Evolutionary conservation across 2,329 filamentous ascomycete genomes (phyloP).

Genomic region (Camillea tinctor): DNA sequence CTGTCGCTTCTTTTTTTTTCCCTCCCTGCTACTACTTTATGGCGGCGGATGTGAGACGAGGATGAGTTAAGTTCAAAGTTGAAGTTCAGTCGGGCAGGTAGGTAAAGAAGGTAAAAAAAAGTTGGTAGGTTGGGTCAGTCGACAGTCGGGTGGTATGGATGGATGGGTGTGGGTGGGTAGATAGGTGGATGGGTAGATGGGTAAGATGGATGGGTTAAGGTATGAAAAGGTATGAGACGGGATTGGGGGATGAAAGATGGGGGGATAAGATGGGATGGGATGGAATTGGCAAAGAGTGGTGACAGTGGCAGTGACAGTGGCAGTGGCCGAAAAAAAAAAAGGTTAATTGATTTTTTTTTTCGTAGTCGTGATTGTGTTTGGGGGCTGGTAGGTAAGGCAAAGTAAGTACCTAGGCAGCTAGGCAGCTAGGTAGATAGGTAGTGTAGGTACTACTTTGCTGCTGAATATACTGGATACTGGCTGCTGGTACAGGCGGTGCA

Average conservation of each 20-base stretch:
- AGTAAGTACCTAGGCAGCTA: too few species aligned
- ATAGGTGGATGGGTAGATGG: conserved; percentile 19
- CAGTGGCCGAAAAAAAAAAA: not conserved
- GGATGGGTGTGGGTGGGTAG: conserved; percentile 6
- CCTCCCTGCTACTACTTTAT: conserved; percentile 16
- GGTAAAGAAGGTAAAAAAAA: conserved; percentile 11
- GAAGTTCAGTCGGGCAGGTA: conserved; percentile 3
- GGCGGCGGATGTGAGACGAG: conserved; percentile 28
- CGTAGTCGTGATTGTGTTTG: not conserved
- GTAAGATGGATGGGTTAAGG: conserved; percentile 18
- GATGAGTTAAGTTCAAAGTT: conserved; percentile 25
- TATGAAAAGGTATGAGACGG: not conserved
- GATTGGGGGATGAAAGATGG: not conserved
- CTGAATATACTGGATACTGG: not conserved
- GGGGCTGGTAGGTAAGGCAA: too few species aligned
- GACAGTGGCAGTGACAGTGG: not conserved
- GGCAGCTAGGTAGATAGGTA: too few species aligned
- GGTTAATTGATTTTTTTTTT: too few species aligned
- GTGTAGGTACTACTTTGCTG: not conserved
- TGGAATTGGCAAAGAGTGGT: not conserved
- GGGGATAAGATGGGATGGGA: not conserved
- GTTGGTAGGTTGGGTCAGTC: conserved; percentile 12
- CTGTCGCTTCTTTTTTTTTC: conserved; percentile 17
- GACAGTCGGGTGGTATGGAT: conserved; percentile 14
- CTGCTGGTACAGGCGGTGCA: not conserved